phyloP scores from a whole-genome alignment of 1,284 basidiomycete genomes.

The Ganoderma resinaceum region DNA sequence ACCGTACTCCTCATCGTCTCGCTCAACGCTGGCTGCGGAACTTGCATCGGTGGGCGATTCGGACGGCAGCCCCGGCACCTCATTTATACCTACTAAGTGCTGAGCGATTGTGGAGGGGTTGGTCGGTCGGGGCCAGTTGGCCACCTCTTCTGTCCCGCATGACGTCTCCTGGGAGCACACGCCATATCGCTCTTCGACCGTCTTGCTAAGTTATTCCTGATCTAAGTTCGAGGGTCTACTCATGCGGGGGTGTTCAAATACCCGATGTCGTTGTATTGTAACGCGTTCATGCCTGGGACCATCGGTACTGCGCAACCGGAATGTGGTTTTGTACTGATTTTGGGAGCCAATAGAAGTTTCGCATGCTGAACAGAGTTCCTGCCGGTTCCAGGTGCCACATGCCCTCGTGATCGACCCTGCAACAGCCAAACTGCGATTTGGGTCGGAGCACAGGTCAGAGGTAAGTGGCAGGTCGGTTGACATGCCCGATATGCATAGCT shows the following conservation, averaged over 20 bases:
- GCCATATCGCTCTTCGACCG: background rate
- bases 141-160: background rate
- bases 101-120: constrained; percentile 9
- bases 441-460: background rate
- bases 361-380: background rate
- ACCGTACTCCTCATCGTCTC: constrained; percentile 34
- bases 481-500: background rate
- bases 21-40: constrained; percentile 40
- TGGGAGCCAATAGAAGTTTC: background rate
- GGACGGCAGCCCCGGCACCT: constrained; percentile 30
- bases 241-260: background rate
- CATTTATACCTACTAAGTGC: constrained; percentile 30
- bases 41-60: constrained; percentile 37
- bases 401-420: too few species aligned
- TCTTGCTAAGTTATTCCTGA: constrained; percentile 22
- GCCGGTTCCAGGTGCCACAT: background rate
- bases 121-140: background rate
- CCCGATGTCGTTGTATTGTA: background rate
- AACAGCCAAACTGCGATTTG: background rate
- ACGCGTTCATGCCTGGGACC: background rate
- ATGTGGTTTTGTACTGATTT: background rate
- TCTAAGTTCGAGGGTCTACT: constrained; percentile 12
- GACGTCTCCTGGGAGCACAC: background rate
- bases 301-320: background rate
- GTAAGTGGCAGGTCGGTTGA: background rate